Evolutionary conservation across 192 early-diverging fungal species (phyloP).

Genomic region (Umbelopsis sp.): DNA sequence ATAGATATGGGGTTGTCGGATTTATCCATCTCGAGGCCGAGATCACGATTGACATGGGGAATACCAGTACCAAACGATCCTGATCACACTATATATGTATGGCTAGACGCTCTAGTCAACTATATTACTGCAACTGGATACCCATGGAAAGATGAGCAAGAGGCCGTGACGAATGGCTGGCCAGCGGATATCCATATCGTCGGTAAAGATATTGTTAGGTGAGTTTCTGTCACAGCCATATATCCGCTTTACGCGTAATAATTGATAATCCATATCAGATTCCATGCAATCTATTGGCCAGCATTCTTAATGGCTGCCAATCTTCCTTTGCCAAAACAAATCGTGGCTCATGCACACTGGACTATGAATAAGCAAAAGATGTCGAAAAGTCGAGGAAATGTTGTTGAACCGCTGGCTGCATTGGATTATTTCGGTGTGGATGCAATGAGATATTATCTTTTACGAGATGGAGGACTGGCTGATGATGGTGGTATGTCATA

Average conservation of each 20-base stretch:
- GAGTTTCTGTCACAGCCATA: constrained; percentile 1
- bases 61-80: constrained; percentile 87
- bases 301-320: constrained; percentile 91
- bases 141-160: constrained; percentile 60
- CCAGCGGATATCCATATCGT: constrained; percentile 85
- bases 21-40: constrained; percentile 84
- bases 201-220: constrained; percentile 94
- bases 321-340: constrained; percentile 73
- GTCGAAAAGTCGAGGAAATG: constrained; percentile 94
- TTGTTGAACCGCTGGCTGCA: constrained; percentile 79
- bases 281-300: constrained; percentile 98
- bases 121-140: constrained; percentile 89
- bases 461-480: constrained; percentile 86
- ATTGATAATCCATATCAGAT: constrained; percentile 43
- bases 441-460: constrained; percentile 85
- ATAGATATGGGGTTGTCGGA: constrained; percentile 63
- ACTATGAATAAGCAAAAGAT: constrained; percentile 88
- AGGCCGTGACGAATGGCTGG: constrained; percentile 36
- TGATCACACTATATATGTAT: constrained; percentile 93
- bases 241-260: not conserved
- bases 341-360: constrained; percentile 96
- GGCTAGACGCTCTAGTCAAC: constrained; percentile 95
- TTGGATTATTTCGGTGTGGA: constrained; percentile 82
- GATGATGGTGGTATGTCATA: constrained; percentile 70
- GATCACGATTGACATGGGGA: constrained; percentile 83